Evolutionary conservation across 345 rosid species (phyloP), one percentile per base, ranked within the genome.

Genomic region (Raphanus sativus): DNA sequence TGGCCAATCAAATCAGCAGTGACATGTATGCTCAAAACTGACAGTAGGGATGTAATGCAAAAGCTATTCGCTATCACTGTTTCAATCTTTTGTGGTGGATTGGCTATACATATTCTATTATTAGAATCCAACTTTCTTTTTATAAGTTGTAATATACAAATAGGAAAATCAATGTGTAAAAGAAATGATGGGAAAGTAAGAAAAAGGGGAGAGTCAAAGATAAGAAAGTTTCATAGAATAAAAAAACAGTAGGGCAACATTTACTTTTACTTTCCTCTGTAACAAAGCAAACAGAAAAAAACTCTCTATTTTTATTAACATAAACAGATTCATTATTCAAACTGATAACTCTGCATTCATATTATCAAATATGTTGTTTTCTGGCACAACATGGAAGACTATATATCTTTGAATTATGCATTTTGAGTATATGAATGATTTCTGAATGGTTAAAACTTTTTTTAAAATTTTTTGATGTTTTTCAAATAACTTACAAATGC

Each of bases 121-220:
- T 63, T 63, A 63, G 67, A 63, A 63, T 4, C 48, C 67, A 65
- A 36, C 30, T 65, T 64, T 64, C 50, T 63, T 30, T 33, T 63
- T 65, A 17, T 36, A 65, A 65, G 52, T 36, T 36, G 4, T 65
- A 65, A 4, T 13, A 65, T 65, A 11, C 26, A 65, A 36, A 65
- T 65, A 36, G 15, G 67, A 64, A 16, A 70, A 70, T 10, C 50
- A 70, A 12, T 56, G 50, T 1, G 34, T 56, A 11, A 56, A 56
- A 28, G 7, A 36, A 70, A 56, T 24, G 54, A 70, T 70, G 33
- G 6, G 45, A 56, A 68, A 16, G 42, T 16, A 69, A 52, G 29
- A 30, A 70, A 56, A 70, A 36, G 15, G 54, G 25, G 10, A 48
- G 55, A 25, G 54, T 70, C 65, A 58, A 58, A 58, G 55, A 58